Evolutionary conservation across 139 green algal genomes (phyloP).

Genomic region (Closterium sp.): DNA sequence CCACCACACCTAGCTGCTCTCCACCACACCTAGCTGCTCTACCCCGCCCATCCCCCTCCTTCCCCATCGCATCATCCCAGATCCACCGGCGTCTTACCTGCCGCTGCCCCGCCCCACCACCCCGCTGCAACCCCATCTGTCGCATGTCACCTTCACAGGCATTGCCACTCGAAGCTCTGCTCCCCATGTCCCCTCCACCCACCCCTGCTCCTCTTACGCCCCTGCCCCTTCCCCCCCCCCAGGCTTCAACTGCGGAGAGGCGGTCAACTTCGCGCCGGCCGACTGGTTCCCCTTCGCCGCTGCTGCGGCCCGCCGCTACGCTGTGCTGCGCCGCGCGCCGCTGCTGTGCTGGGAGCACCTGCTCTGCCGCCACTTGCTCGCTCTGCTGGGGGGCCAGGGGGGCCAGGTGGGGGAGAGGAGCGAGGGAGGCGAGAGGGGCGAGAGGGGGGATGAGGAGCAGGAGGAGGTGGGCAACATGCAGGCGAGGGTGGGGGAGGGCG

Average conservation of each 20-base stretch:
- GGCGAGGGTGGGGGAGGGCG: background rate
- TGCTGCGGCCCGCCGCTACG: slow-evolving; percentile 10
- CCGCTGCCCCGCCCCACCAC: no score
- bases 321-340: background rate
- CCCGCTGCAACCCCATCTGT: no score
- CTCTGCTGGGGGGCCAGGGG: background rate
- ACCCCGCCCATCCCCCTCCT: no score
- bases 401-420: background rate
- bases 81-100: no score
- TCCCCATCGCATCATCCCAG: no score
- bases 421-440: background rate
- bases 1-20: no score
- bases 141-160: no score
- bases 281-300: slow-evolving; percentile 73
- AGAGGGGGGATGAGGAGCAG: background rate
- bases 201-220: background rate
- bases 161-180: no score
- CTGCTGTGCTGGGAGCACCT: slow-evolving; percentile 43
- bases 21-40: no score
- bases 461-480: background rate
- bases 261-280: slow-evolving; percentile 79
- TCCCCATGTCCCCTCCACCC: background rate
- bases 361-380: slow-evolving; percentile 7
- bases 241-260: slow-evolving; percentile 85
- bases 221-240: slow-evolving; percentile 1